A percentile compares a stretch with the other conserved stretches of the same genome.
phyloP scores from a whole-genome alignment of 2,329 filamentous ascomycete genomes.

The Hypoxylon sp. region DNA sequence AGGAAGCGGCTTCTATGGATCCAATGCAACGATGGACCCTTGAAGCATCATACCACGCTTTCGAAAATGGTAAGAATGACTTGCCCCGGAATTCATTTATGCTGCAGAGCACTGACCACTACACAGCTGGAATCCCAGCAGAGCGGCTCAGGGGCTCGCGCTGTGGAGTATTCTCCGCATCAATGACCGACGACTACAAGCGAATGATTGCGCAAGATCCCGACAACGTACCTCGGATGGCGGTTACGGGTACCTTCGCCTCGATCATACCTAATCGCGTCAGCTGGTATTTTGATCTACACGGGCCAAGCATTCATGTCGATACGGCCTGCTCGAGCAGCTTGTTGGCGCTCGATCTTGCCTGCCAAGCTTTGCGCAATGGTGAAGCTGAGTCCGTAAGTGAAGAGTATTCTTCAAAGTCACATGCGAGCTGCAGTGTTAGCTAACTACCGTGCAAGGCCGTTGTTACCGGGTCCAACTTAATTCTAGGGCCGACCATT shows the following conservation, averaged over 20 bases:
- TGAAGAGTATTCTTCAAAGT: background rate
- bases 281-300: slow-evolving; percentile 59
- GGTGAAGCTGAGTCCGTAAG: slow-evolving; percentile 49
- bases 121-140: slow-evolving; percentile 54
- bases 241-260: slow-evolving; percentile 53
- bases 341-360: slow-evolving; percentile 54
- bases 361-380: slow-evolving; percentile 44
- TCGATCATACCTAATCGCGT: slow-evolving; percentile 59
- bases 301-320: slow-evolving; percentile 56
- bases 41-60: slow-evolving; percentile 55
- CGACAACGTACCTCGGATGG: slow-evolving; percentile 54
- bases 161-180: slow-evolving; percentile 57
- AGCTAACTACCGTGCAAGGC: slow-evolving; percentile 46
- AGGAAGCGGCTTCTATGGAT: slow-evolving; percentile 57
- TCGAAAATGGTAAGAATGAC: slow-evolving; percentile 55
- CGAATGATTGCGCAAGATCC: slow-evolving; percentile 54
- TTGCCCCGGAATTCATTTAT: slow-evolving; percentile 2
- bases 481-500: slow-evolving; percentile 53
- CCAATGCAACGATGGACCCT: slow-evolving; percentile 56
- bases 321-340: slow-evolving; percentile 59
- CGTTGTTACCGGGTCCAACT: slow-evolving; percentile 54
- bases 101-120: slow-evolving; percentile 14
- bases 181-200: slow-evolving; percentile 57
- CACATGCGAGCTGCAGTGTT: background rate
- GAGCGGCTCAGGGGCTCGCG: slow-evolving; percentile 50